Evolutionary conservation across 1,284 basidiomycete species (phyloP), one percentile per base, ranked within the genome.

Genomic region (Fomitopsis palustris): DNA sequence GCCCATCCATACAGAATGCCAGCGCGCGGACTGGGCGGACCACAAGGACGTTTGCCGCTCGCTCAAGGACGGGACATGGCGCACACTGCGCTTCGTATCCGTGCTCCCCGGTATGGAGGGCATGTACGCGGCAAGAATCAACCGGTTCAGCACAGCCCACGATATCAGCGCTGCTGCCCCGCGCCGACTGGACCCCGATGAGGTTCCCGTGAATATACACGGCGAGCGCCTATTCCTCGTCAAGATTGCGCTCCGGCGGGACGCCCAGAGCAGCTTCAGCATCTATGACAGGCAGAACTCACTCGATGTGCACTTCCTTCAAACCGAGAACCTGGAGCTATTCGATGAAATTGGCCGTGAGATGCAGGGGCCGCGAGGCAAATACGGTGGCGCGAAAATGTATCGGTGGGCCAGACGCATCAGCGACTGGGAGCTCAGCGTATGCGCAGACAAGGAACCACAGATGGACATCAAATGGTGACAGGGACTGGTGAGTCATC

Each of bases 281-380:
- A 64, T 81, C 17, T 79, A 80, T 59, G 78, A 80, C 59, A 67
- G 75, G 19, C 70, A 75, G 63, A 67, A 73, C 47, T 75, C 73
- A 31, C 74, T 78, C 35, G 64, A 73, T 41, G 67, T 70, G 16
- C 67, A 72, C 55, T 69, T 76, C 67, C 16, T 62, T 35, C 51
- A 54, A 21, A 53, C 31, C 10, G 61, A 55, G 27, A 62, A 60
- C 25, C 59, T 52, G 3, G 39, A 3, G 45, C 19, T 64, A 52
- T 67, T 67, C 27, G 59, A 52, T 19, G 62, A 64, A 49, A 65
- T 67, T n/a, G 53, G 57, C 27, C 53, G 9, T 27, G 64, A 68
- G 49, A 65, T 65, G 55, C 23, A 54, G 35, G 63, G 65, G 6
- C 62, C 63, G 27, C 55, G 63, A 17, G 61, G 65, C 4, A 61